Base-by-base conservation (phyloP, 2,329 filamentous ascomycete genomes). In the Penicillium thymicola region DNA sequence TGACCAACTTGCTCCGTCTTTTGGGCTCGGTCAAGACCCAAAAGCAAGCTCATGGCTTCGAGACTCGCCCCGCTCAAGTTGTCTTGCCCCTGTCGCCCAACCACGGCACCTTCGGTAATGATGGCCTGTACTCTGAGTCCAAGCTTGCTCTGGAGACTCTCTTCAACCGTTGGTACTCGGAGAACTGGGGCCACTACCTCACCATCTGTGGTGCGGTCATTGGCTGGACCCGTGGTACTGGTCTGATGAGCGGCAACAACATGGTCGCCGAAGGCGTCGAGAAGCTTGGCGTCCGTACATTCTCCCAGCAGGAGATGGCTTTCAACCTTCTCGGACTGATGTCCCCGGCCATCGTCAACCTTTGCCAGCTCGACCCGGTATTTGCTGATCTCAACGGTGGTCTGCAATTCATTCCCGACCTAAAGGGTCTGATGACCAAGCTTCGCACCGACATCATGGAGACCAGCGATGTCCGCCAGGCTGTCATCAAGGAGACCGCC, bases 261-360 rank as follows among this genome's bases (percentile, higher is more conserved):
- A 87, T 97, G 67, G 92, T 97, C 63, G 94, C 94, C 36, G 93
- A 97, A 75, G 94, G 93, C 58, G 91, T 99, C 55, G 94, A 99
- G 81, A 90, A 90, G 67, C 94, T 95, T 65, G 94, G 94, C 68
- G 94, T 97, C 27, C 92, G 94, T 67, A 99, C 94, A 4, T 99
- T 99, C 82, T 97, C 93, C 10, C 94, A 97, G 78, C 92, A 96
- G 74, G 94, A 99, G 77, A 99, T 99, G 94, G 94, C 94, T 16
- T 99, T 99, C 83, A 99, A 99, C 78, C 78, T 99, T 64, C 85
- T 99, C 43, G 93, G 94, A 65, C 85, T 99, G 51, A 96, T 99
- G 94, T 89, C 92, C 1, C 92, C 94, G 37, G 84, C 88, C 28
- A 90, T 99, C 67, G 92, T 96, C 65, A 92, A 99, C 72, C 85